Conservation (phyloP, 2,329 filamentous ascomycete species). For the Pestalotiopsis sp. region DNA sequence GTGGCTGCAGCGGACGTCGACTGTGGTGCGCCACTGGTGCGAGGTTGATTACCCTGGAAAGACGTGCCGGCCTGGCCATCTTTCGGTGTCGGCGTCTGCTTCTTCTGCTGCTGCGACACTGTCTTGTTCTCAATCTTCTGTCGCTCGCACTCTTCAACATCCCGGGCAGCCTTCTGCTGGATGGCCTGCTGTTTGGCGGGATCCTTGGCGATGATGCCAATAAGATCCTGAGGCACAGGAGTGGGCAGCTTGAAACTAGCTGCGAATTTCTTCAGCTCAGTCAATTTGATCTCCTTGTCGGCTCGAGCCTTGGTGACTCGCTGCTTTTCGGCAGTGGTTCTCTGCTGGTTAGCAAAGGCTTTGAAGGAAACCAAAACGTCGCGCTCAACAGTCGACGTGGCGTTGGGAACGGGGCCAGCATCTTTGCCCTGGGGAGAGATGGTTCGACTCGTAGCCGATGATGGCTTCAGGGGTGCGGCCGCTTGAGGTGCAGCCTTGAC, state of each 20-base stretch:
- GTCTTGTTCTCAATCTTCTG: conserved; percentile 44
- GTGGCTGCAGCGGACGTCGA: conserved; percentile 17
- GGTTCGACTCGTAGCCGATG: conserved; percentile 43
- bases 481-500: conserved; percentile 26
- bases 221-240: conserved; percentile 86
- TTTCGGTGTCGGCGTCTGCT: conserved; percentile 46
- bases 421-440: conserved; percentile 43
- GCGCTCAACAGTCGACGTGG: conserved; percentile 62
- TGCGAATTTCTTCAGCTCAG: conserved; percentile 94
- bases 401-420: conserved; percentile 48
- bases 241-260: conserved; percentile 92
- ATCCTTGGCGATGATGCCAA: conserved; percentile 95
- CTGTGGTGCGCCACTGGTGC: conserved; percentile 33
- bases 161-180: conserved; percentile 80
- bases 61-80: conserved; percentile 42
- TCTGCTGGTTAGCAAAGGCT: conserved; percentile 61
- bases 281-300: conserved; percentile 91
- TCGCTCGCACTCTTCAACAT: conserved; percentile 65
- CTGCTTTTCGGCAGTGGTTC: conserved; percentile 57
- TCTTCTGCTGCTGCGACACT: conserved; percentile 61
- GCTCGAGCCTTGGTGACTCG: conserved; percentile 61
- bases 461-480: conserved; percentile 31
- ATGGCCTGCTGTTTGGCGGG: conserved; percentile 93
- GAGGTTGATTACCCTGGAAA: conserved; percentile 27
- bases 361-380: conserved; percentile 67